phyloP scores from a whole-genome alignment of 2,329 filamentous ascomycete genomes.

The Trichoderma semiorbis region DNA sequence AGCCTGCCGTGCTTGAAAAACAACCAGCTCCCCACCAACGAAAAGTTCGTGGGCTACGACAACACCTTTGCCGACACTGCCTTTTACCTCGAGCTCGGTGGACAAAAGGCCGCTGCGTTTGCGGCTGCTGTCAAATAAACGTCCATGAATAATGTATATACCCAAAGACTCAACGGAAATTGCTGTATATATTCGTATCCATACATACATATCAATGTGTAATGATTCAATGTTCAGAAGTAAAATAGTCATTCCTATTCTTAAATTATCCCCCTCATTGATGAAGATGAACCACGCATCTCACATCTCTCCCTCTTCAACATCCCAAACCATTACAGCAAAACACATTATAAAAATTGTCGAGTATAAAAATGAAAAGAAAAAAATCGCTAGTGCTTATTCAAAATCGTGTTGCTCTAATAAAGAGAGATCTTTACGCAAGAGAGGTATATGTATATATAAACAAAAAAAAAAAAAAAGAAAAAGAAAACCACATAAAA shows the following conservation, averaged over 20 bases:
- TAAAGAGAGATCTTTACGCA: neutral
- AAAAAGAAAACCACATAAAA: neutral
- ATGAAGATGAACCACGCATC: neutral
- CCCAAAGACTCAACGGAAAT: neutral
- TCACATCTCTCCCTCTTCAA: neutral
- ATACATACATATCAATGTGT: neutral
- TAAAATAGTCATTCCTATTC: neutral
- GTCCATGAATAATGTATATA: neutral
- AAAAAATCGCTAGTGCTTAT: slow-evolving; percentile 5
- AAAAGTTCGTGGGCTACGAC: slow-evolving; percentile 14
- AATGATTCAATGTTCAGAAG: neutral
- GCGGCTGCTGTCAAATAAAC: neutral
- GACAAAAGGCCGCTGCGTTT: slow-evolving; percentile 11
- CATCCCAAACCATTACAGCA: neutral
- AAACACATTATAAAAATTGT: neutral
- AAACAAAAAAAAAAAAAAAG: neutral
- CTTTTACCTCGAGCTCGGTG: neutral
- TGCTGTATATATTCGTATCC: neutral
- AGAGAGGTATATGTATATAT: neutral
- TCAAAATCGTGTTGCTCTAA: neutral
- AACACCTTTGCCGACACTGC: neutral
- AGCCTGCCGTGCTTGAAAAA: slow-evolving; percentile 3
- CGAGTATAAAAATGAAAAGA: neutral
- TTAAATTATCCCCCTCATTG: neutral
- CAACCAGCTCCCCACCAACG: slow-evolving; percentile 13